These are phyloP conservation scores for Tricholomella constricta DNA, from an alignment of 768 basidiomycete genomes.

Conservation along the genomic window DNA sequence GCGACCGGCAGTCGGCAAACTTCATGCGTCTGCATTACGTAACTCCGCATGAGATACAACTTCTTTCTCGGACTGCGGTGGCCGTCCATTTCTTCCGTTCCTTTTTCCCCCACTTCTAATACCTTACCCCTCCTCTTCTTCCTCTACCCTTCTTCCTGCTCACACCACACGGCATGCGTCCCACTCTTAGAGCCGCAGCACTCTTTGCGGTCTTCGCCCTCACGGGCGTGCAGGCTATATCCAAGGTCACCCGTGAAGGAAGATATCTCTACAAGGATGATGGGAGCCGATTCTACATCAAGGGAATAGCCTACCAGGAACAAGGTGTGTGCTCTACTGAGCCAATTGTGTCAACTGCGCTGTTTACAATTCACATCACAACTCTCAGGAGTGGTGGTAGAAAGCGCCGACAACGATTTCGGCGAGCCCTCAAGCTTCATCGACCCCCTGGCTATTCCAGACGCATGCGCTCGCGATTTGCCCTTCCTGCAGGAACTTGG, in stretches of 20 bases:
- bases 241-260: conserved; percentile 67
- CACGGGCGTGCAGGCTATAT: conserved; percentile 66
- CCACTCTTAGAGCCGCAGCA: conserved; percentile 30
- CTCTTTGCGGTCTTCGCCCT: conserved; percentile 41
- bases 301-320: conserved; percentile 82
- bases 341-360: not conserved
- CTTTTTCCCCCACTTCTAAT: conserved; percentile 3
- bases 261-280: conserved; percentile 80
- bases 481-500: conserved; percentile 74
- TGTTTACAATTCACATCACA: not conserved
- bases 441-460: conserved; percentile 72
- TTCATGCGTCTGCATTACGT: not conserved
- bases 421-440: conserved; percentile 72
- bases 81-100: conserved; percentile 3
- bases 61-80: not conserved
- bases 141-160: conserved; percentile 2
- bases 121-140: conserved; percentile 5
- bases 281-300: conserved; percentile 84
- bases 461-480: conserved; percentile 76
- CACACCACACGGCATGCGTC: conserved; percentile 23
- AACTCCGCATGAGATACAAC: not conserved
- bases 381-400: conserved; percentile 40
- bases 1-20: not conserved
- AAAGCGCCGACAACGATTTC: conserved; percentile 59
- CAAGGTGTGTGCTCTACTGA: conserved; percentile 53